Evolutionary conservation across 805 yeast species (phyloP), one percentile per base, ranked within the genome.

Genomic region (Kuraishia floccosa): DNA sequence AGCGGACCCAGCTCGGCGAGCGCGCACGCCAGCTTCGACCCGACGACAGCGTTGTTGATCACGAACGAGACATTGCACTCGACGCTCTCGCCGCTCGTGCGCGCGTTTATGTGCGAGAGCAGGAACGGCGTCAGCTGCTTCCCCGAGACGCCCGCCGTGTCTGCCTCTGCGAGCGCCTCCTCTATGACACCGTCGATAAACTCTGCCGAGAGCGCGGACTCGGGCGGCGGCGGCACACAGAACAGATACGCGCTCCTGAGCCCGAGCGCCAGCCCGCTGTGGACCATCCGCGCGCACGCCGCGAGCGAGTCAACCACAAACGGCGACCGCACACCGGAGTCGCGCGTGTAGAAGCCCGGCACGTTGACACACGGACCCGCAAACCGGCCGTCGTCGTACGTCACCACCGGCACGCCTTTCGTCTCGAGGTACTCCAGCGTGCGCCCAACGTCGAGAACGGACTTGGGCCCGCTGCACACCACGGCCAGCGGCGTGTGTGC

Each of bases 381-480:
- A 9, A 25, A 27, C 5, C 35, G 22, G 25, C 43, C 47, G 36
- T 52, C 58, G 24, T 47, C 33, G 27, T 35, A 51, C 0, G 95
- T 85, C 4, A 78, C 69, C 6, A 85, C 94, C 42, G 78, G 79
- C 1, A 85, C 94, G 10, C 96, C 96, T 52, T 84, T 86, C 0
- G 96, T 85, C 50, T 85, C 96, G 32, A 85, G 59, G 46, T 77
- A 83, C 50, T 85, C 96, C 66, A 84, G 63, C 0, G 96, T 86
- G 39, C 79, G 63, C 7, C 67, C 73, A 33, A 86, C 77, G 44
- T 85, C 96, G 34, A 85, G 57, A 31, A 85, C 84, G 24, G 86
- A 74, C 49, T 85, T 85, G 2, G 95, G 94, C 0, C 96, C 96
- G 6, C 94, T 76, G 49, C 95, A 85, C 7, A 85, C 87, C n/a